phyloP scores from a whole-genome alignment of 257 asterid species.

The Solanum clarkiae region DNA sequence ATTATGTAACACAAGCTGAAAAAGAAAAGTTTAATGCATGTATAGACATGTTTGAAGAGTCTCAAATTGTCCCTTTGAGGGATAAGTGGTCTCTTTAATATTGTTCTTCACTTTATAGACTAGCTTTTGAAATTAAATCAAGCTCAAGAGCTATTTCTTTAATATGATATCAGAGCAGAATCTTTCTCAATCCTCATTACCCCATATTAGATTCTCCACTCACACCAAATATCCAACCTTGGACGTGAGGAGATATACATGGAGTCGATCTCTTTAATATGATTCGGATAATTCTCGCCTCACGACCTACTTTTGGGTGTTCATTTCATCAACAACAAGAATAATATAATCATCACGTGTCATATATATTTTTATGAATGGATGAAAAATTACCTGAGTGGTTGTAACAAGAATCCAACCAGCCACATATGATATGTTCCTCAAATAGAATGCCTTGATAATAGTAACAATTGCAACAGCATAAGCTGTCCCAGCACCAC shows the following conservation, averaged over 20 bases:
- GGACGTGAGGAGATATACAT: not conserved
- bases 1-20: not conserved
- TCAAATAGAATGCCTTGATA: not conserved
- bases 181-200: not conserved
- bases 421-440: not conserved
- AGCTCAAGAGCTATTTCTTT: not conserved
- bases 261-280: not conserved
- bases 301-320: not conserved
- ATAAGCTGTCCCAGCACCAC: not conserved
- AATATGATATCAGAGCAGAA: not conserved
- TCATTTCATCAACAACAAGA: not conserved
- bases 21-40: not conserved
- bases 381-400: not conserved
- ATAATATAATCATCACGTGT: not conserved
- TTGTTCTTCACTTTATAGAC: no score
- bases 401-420: conserved; percentile 2
- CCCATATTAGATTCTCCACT: not conserved
- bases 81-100: not conserved
- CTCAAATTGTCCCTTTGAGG: not conserved
- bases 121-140: accelerated
- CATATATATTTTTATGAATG: not conserved
- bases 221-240: not conserved
- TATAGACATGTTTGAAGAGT: not conserved
- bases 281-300: not conserved
- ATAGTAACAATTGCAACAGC: conserved; percentile 1